These are phyloP conservation scores for Neurospora cerealis DNA, from an alignment of 495 filamentous ascomycete genomes.

Conservation along the genomic window DNA sequence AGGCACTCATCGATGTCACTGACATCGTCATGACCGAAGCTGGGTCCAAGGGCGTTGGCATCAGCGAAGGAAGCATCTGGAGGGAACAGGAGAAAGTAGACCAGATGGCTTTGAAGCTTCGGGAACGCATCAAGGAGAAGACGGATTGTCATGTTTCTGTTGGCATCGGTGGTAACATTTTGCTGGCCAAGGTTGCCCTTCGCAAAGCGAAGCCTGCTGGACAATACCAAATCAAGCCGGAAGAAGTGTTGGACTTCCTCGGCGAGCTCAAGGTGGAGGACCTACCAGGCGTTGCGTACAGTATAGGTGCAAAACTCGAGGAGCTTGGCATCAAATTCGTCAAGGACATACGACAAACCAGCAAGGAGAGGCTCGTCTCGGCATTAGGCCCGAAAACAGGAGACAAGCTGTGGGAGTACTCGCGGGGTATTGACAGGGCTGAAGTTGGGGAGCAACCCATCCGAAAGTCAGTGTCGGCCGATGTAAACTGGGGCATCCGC, in stretches of 20 bases:
- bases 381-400: constrained; percentile 85
- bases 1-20: constrained; percentile 77
- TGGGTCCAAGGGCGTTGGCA: constrained; percentile 56
- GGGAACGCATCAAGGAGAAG: constrained; percentile 56
- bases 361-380: constrained; percentile 62
- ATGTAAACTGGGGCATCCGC: constrained; percentile 96
- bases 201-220: constrained; percentile 92
- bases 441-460: constrained; percentile 75
- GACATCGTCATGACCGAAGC: constrained; percentile 52
- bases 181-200: constrained; percentile 82
- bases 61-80: constrained; percentile 64
- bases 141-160: constrained; percentile 85
- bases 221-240: constrained; percentile 75
- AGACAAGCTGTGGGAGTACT: constrained; percentile 81
- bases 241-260: constrained; percentile 67
- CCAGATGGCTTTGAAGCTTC: constrained; percentile 55
- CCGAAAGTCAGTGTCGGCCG: constrained; percentile 87
- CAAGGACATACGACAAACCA: constrained; percentile 64
- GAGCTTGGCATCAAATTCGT: constrained; percentile 77
- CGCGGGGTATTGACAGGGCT: constrained; percentile 74
- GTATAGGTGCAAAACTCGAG: constrained; percentile 72
- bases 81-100: constrained; percentile 75
- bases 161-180: constrained; percentile 86
- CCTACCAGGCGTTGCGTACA: constrained; percentile 82
- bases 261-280: constrained; percentile 64